phyloP scores from a whole-genome alignment of 1,284 basidiomycete genomes.

The Microbotryomycetes sp. region DNA sequence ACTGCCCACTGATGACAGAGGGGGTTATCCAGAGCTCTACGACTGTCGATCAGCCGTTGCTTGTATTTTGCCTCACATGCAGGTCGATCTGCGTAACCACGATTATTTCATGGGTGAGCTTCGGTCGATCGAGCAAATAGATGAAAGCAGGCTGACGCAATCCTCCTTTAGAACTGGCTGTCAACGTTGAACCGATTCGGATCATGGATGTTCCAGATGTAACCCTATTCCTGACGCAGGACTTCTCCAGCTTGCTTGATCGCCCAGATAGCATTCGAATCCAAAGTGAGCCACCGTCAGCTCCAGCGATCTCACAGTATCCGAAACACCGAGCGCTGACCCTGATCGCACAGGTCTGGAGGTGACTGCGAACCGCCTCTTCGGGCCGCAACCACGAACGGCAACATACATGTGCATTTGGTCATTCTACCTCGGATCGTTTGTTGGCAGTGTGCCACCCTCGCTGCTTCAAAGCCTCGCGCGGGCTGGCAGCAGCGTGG shows the following conservation, averaged over 20 bases:
- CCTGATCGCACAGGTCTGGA: constrained; percentile 55
- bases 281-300: background rate
- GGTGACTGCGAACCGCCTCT: constrained; percentile 72
- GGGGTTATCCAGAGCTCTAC: constrained; percentile 55
- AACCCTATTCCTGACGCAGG: constrained; percentile 4
- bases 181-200: constrained; percentile 56
- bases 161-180: constrained; percentile 58
- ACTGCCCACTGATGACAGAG: no score
- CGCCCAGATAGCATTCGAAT: constrained; percentile 5
- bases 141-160: background rate
- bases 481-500: constrained; percentile 56
- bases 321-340: background rate
- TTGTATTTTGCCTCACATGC: constrained; percentile 59
- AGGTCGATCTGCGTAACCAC: constrained; percentile 67
- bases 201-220: constrained; percentile 15
- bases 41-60: constrained; percentile 57
- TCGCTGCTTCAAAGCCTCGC: constrained; percentile 53
- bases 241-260: background rate
- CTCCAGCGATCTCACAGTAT: background rate
- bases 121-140: no score
- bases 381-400: constrained; percentile 76
- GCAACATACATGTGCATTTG: constrained; percentile 83
- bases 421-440: constrained; percentile 64
- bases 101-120: constrained; percentile 77
- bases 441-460: constrained; percentile 57